phyloP scores from a whole-genome alignment of 2,329 filamentous ascomycete genomes.

The Exophiala aquamarina region DNA sequence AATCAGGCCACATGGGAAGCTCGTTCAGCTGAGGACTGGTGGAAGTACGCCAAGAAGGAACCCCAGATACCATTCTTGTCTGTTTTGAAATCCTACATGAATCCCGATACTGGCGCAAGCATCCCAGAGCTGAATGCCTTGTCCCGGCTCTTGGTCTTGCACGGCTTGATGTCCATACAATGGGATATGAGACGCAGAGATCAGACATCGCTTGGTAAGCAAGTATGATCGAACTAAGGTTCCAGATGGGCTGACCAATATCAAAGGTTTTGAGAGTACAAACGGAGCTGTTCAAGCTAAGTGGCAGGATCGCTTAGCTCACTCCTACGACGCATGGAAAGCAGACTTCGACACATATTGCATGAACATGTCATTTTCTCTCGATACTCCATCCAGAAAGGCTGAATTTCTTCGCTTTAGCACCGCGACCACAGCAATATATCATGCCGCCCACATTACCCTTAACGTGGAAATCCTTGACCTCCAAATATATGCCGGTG shows the following conservation, averaged over 20 bases:
- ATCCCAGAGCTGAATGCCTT: conserved; percentile 50
- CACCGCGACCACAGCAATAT: conserved; percentile 55
- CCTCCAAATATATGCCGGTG: conserved; percentile 62
- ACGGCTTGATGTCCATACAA: conserved; percentile 62
- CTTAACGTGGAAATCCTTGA: conserved; percentile 61
- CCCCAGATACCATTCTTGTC: conserved; percentile 41
- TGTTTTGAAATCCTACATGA: conserved; percentile 58
- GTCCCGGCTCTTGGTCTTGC: conserved; percentile 56
- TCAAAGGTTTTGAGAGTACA: conserved; percentile 5
- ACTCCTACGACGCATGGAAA: conserved; percentile 60
- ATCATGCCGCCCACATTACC: conserved; percentile 58
- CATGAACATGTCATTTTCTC: conserved; percentile 37
- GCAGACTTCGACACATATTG: conserved; percentile 57
- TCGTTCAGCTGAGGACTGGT: conserved; percentile 53
- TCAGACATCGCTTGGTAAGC: conserved; percentile 57
- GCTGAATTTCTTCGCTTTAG: conserved; percentile 49
- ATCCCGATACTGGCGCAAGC: conserved; percentile 37
- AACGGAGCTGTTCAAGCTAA: conserved; percentile 33
- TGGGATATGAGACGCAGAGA: conserved; percentile 64
- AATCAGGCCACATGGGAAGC: conserved; percentile 59
- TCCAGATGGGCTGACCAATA: not conserved
- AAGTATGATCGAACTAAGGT: conserved; percentile 9
- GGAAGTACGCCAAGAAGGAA: conserved; percentile 40
- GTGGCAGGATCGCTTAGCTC: conserved; percentile 54
- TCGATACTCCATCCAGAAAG: conserved; percentile 29